These are phyloP conservation scores for Durusdinium trenchii DNA, from an alignment of 73 alveolate species.

Conservation along the genomic window DNA sequence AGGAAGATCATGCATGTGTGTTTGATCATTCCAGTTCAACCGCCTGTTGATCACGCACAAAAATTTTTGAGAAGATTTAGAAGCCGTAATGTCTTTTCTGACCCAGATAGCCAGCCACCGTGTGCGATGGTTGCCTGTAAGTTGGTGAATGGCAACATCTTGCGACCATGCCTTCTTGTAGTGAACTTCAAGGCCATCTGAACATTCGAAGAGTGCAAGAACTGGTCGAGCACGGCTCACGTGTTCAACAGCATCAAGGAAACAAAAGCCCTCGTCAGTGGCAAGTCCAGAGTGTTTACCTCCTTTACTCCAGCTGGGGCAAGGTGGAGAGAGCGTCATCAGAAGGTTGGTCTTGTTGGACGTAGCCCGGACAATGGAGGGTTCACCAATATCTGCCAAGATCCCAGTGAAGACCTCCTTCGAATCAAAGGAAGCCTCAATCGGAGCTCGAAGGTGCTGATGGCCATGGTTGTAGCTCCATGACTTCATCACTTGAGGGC, in stretches of 20 bases:
- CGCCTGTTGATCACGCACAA: background rate
- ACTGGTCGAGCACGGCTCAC: background rate
- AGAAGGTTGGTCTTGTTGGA: too few species aligned
- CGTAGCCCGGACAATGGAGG: too few species aligned
- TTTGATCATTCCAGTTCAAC: background rate
- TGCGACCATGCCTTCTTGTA: background rate
- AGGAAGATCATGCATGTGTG: background rate
- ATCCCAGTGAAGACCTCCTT: too few species aligned
- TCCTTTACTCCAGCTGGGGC: too few species aligned
- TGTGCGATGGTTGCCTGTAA: background rate
- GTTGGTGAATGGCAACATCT: background rate
- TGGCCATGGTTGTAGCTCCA: too few species aligned
- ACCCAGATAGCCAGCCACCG: background rate
- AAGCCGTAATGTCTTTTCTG: background rate
- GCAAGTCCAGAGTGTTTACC: too few species aligned
- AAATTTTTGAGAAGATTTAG: too few species aligned
- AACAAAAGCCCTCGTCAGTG: background rate
- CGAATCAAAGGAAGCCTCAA: too few species aligned
- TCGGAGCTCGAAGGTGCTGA: too few species aligned
- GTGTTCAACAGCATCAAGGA: background rate
- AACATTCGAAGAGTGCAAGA: background rate
- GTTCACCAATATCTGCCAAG: too few species aligned
- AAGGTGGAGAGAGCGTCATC: too few species aligned
- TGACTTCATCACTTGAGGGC: too few species aligned
- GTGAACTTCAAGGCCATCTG: background rate